Evolutionary conservation across 768 basidiomycete genomes (phyloP).

Genomic region (Naganishia vaughanmartiniae): DNA sequence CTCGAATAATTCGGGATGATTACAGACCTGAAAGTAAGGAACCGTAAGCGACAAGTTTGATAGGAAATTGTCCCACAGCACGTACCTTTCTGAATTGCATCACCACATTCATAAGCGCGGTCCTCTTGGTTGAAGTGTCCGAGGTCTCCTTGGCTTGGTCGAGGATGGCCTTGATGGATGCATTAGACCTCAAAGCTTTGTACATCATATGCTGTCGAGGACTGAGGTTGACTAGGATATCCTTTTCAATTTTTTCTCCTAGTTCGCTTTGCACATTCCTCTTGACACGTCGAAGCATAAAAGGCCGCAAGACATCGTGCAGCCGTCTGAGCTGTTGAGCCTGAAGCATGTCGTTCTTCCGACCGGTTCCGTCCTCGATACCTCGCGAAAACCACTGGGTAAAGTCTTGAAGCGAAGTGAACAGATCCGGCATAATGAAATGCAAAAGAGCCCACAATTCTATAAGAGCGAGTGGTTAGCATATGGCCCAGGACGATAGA

Average conservation of each 20-base stretch:
- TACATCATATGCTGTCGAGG: constrained; percentile 88
- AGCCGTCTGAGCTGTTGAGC: constrained; percentile 90
- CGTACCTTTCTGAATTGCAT: constrained; percentile 98
- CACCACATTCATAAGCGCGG: constrained; percentile 96
- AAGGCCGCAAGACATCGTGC: constrained; percentile 98
- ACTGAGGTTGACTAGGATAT: constrained; percentile 89
- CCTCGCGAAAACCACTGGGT: constrained; percentile 99
- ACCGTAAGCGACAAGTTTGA: background rate
- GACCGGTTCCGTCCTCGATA: constrained; percentile 87
- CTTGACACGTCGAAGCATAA: constrained; percentile 96
- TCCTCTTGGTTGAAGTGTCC: constrained; percentile 84
- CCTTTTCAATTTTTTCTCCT: constrained; percentile 98
- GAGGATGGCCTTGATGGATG: constrained; percentile 89
- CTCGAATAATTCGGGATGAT: constrained; percentile 96
- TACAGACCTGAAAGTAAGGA: constrained; percentile 70
- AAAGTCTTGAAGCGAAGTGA: constrained; percentile 99
- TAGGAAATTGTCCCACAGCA: constrained; percentile 24
- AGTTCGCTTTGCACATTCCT: constrained; percentile 99
- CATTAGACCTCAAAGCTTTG: constrained; percentile 81
- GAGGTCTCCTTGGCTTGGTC: constrained; percentile 82
- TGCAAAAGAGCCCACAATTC: constrained; percentile 98
- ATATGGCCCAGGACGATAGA: background rate
- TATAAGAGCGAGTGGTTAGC: constrained; percentile 46
- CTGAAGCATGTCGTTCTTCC: constrained; percentile 80
- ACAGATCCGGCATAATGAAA: constrained; percentile 99